Base-by-base conservation (phyloP, 768 basidiomycete genomes). In the Lactarius trivialis region DNA sequence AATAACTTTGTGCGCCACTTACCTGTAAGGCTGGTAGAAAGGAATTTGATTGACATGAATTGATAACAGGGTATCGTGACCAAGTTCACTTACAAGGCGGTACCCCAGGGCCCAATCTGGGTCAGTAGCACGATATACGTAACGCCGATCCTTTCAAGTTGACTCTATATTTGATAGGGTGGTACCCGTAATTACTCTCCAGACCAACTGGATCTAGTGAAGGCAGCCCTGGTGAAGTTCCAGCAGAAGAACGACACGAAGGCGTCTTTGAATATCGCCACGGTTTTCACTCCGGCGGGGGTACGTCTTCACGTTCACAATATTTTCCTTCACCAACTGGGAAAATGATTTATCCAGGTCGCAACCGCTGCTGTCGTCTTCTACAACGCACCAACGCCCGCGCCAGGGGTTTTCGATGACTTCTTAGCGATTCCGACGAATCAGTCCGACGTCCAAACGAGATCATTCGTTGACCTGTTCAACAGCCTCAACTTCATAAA, bases 391-490 rank as follows among this genome's bases (percentile, higher is more conserved):
- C 37, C 37, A 1, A 39, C 37, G 7, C 37, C 37, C 15, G 1
- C 15, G 2, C 28, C 2, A 0, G 66, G 66, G 5, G 49, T 63
- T 28, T 69, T 69, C 45, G 59, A 68, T 17, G 61, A 65, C 12
- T 60, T 69, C 33, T 36, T 68, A 26, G 65, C 54, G 45, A 54
- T 68, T 19, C 64, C 64, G 0, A 15, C 32, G 4, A 36, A 49
- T n/a, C 12, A 36, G n/a, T 36, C 19, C 0, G 59, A 58, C 11
- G 54, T 63, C 17, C 15, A 28, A 7, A 51, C 65, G 17, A 43
- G 43, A 19, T 61, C 54, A 2, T n/a, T n/a, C n/a, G n/a, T 43
- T 11, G 41, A 43, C n/a, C 3, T 43, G 3, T n/a, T 63, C n/a
- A 26, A 4, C 36, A 43, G 48, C 19, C n/a, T 59, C 15, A 4